These are phyloP conservation scores for Kurtzmaniella quercitrusa DNA, from an alignment of 1,139 yeast species.

Conservation along the genomic window DNA sequence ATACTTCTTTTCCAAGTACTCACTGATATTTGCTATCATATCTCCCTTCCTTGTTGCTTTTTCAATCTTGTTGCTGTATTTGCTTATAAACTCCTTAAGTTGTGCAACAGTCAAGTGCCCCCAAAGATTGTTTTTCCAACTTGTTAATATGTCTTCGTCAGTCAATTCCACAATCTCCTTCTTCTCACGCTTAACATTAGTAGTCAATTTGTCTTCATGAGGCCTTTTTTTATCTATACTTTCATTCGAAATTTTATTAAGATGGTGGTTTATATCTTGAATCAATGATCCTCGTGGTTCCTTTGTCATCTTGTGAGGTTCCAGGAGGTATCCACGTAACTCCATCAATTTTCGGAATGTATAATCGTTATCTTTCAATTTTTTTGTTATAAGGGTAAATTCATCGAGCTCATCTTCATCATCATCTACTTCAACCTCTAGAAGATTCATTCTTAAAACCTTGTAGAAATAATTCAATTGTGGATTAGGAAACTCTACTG, in stretches of 20 bases:
- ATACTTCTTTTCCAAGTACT: slow-evolving; percentile 14
- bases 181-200: slow-evolving; percentile 12
- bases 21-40: slow-evolving; percentile 35
- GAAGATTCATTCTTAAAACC: slow-evolving; percentile 59
- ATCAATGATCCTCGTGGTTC: slow-evolving; percentile 12
- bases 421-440: slow-evolving; percentile 52
- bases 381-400: not conserved
- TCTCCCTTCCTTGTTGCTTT: slow-evolving; percentile 38
- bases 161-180: slow-evolving; percentile 19
- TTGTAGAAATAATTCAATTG: slow-evolving; percentile 62
- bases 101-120: slow-evolving; percentile 35
- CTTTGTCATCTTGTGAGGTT: slow-evolving; percentile 7
- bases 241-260: slow-evolving; percentile 16
- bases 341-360: slow-evolving; percentile 13
- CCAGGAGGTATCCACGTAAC: slow-evolving; percentile 6
- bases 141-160: slow-evolving; percentile 31
- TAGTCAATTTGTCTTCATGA: slow-evolving; percentile 1
- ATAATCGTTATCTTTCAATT: slow-evolving; percentile 14
- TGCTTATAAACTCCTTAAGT: slow-evolving; percentile 30
- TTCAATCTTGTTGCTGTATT: slow-evolving; percentile 29
- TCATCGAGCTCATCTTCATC: slow-evolving; percentile 5
- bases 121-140: slow-evolving; percentile 37
- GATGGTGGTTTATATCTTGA: slow-evolving; percentile 9
- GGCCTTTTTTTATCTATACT: not conserved
- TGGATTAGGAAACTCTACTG: slow-evolving; percentile 63